Evolutionary conservation across 495 filamentous ascomycete genomes (phyloP).

Genomic region (Aspergillus asperescens): DNA sequence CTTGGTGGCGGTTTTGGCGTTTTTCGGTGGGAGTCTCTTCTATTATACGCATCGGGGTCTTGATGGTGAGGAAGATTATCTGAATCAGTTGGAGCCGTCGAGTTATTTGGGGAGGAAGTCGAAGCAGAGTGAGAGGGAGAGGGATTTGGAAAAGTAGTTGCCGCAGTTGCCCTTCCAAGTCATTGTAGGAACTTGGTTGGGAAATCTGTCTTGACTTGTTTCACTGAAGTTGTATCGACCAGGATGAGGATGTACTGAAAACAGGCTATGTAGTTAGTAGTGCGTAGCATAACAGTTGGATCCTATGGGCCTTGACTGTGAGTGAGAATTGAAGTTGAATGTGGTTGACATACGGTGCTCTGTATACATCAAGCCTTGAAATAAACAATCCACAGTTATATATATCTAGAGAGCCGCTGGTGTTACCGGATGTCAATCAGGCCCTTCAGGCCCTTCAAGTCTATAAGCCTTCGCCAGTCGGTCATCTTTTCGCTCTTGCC

Average conservation of each 20-base stretch:
- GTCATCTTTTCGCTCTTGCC: too few relatives aligned
- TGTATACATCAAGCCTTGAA: too few relatives aligned
- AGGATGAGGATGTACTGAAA: background rate
- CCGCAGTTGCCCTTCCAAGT: too few relatives aligned
- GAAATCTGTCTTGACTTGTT: background rate
- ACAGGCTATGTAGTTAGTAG: background rate
- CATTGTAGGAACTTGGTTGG: too few relatives aligned
- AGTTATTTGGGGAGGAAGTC: constrained; percentile 15
- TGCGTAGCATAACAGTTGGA: background rate
- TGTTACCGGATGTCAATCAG: too few relatives aligned
- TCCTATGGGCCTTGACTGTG: too few relatives aligned
- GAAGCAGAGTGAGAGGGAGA: constrained; percentile 9
- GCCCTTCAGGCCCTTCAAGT: too few relatives aligned
- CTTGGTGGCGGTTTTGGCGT: constrained; percentile 56
- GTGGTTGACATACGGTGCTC: too few relatives aligned
- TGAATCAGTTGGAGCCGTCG: constrained; percentile 47
- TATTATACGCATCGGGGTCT: constrained; percentile 51
- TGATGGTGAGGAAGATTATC: constrained; percentile 58
- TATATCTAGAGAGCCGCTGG: too few relatives aligned
- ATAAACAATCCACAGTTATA: too few relatives aligned
- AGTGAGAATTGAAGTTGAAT: too few relatives aligned
- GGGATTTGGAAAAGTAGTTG: constrained; percentile 5
- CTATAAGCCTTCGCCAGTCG: too few relatives aligned
- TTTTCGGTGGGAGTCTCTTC: constrained; percentile 53
- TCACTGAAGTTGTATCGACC: background rate